Conservation (phyloP, 441 rosid species). For the Theobroma grandiflorum region DNA sequence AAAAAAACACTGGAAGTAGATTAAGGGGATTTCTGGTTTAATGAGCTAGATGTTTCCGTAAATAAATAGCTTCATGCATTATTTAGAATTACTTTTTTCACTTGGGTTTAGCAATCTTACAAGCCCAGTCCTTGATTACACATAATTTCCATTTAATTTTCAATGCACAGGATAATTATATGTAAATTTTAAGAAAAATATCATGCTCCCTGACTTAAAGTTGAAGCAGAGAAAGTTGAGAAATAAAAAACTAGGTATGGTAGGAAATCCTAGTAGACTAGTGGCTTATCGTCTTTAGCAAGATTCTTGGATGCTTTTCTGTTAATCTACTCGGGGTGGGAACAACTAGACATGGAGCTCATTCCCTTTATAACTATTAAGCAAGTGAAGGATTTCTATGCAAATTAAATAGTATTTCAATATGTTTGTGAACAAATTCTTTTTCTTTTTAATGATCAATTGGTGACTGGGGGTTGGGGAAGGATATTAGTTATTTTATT, state of each 20-base stretch:
- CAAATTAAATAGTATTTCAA: background rate
- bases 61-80: constrained; percentile 5
- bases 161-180: background rate
- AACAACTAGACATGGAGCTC: background rate
- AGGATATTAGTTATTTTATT: background rate
- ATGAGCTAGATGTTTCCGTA: background rate
- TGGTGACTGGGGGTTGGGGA: background rate
- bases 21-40: constrained; percentile 1
- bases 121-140: background rate
- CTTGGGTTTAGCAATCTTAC: background rate
- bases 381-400: background rate
- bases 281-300: background rate
- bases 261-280: background rate
- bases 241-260: background rate
- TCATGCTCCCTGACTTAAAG: background rate
- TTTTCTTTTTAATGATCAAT: background rate
- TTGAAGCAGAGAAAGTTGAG: background rate
- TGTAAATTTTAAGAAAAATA: background rate
- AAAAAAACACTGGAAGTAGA: background rate
- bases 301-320: constrained; percentile 8
- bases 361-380: background rate
- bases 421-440: background rate
- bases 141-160: background rate
- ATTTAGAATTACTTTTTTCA: background rate
- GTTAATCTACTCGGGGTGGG: background rate